Evolutionary conservation across 306 rosid species (phyloP).

Genomic region (Acacia melanoxylon): DNA sequence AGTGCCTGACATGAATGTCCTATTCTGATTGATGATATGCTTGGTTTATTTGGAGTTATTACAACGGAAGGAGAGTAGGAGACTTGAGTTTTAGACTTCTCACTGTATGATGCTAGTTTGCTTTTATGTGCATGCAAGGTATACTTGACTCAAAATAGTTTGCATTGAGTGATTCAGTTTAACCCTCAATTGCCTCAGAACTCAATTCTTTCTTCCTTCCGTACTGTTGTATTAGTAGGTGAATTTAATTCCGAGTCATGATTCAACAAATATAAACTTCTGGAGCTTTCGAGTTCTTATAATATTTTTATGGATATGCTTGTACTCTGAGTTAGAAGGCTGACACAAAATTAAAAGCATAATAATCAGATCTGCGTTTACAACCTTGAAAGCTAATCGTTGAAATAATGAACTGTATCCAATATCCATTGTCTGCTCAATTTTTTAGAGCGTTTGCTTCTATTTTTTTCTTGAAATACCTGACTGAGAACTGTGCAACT

Average conservation of each 20-base stretch:
- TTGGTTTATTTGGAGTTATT: slow-evolving; percentile 6
- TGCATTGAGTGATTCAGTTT: background rate
- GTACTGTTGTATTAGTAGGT: background rate
- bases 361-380: slow-evolving; percentile 1
- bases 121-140: background rate
- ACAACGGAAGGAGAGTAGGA: background rate
- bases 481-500: background rate
- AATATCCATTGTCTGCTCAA: background rate
- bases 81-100: background rate
- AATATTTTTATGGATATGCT: background rate
- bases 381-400: background rate
- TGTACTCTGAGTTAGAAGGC: background rate
- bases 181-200: background rate
- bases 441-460: background rate
- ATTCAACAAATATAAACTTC: background rate
- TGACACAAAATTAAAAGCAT: background rate
- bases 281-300: background rate
- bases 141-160: background rate
- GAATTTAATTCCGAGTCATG: background rate
- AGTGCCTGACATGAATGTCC: background rate
- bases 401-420: background rate
- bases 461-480: background rate
- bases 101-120: background rate
- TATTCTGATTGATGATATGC: background rate
- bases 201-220: background rate